These are phyloP conservation scores for Penicillium pulvis DNA, from an alignment of 495 filamentous ascomycete genomes.

Conservation along the genomic window DNA sequence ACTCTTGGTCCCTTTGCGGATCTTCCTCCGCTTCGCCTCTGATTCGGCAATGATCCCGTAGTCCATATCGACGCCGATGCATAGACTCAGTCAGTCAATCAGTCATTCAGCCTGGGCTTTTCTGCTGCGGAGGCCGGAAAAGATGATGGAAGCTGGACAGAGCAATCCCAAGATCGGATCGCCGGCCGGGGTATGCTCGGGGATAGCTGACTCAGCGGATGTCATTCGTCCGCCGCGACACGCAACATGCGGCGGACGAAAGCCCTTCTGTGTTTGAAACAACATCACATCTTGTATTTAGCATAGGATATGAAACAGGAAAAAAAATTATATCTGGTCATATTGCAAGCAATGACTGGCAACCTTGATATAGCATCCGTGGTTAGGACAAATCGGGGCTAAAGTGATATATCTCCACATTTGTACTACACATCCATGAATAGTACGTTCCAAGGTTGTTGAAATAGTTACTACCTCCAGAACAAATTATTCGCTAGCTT, in stretches of 20 bases:
- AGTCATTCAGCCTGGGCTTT: neutral
- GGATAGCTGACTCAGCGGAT: slow-evolving; percentile 8
- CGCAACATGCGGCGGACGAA: slow-evolving; percentile 5
- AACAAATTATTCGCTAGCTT: no score
- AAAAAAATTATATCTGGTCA: no score
- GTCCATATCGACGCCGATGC: slow-evolving; percentile 4
- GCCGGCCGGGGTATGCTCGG: neutral
- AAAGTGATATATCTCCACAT: no score
- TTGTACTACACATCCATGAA: no score
- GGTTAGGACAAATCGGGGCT: no score
- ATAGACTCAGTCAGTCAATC: neutral
- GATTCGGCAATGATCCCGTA: slow-evolving; percentile 7
- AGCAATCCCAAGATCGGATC: neutral
- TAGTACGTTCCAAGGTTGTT: no score
- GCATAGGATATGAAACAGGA: no score
- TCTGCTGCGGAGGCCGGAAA: slow-evolving; percentile 4
- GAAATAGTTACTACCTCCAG: no score
- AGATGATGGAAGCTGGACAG: slow-evolving; percentile 7
- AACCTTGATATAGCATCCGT: no score
- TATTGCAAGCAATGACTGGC: no score
- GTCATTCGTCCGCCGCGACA: slow-evolving; percentile 9
- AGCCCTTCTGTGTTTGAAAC: neutral
- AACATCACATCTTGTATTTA: neutral
- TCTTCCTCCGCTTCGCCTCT: slow-evolving; percentile 15
- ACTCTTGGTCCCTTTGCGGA: slow-evolving; percentile 39